phyloP scores from a whole-genome alignment of 2,329 filamentous ascomycete genomes.

The Calonectria ilicicola region DNA sequence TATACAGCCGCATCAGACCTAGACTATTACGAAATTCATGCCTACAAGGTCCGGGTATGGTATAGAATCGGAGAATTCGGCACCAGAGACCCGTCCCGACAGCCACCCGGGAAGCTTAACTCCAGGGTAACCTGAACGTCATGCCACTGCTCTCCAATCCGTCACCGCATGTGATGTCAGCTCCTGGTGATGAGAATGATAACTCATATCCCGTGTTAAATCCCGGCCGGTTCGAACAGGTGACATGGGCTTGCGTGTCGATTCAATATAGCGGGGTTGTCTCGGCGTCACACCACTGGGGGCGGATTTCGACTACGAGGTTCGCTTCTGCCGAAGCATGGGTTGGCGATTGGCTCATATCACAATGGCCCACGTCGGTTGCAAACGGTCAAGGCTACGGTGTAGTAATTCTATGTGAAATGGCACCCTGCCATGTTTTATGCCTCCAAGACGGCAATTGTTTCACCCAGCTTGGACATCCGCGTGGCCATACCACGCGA shows the following conservation, averaged over 20 bases:
- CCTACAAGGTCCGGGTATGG: slow-evolving; percentile 21
- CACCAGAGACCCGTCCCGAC: background rate
- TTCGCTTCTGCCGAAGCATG: slow-evolving; percentile 22
- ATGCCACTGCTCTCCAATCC: slow-evolving; percentile 29
- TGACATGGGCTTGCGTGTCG: slow-evolving; percentile 31
- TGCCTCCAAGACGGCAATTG: background rate
- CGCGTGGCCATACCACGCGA: background rate
- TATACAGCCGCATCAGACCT: slow-evolving; percentile 12
- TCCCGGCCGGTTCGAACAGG: slow-evolving; percentile 18
- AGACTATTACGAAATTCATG: slow-evolving; percentile 14
- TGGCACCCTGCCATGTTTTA: background rate
- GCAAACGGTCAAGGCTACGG: background rate
- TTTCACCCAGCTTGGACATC: background rate
- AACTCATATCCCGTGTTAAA: slow-evolving; percentile 16
- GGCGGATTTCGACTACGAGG: slow-evolving; percentile 8
- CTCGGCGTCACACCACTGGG: slow-evolving; percentile 32
- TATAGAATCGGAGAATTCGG: slow-evolving; percentile 20
- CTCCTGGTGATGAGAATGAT: background rate
- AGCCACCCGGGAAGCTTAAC: background rate
- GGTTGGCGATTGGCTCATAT: slow-evolving; percentile 28
- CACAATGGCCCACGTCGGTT: background rate
- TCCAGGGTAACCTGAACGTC: slow-evolving; percentile 28
- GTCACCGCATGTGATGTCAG: slow-evolving; percentile 30
- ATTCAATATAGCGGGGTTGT: slow-evolving; percentile 25
- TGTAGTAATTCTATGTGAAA: background rate